These are phyloP conservation scores for Neoboletus brunneissimus DNA, from an alignment of 768 basidiomycete genomes.

Conservation along the genomic window DNA sequence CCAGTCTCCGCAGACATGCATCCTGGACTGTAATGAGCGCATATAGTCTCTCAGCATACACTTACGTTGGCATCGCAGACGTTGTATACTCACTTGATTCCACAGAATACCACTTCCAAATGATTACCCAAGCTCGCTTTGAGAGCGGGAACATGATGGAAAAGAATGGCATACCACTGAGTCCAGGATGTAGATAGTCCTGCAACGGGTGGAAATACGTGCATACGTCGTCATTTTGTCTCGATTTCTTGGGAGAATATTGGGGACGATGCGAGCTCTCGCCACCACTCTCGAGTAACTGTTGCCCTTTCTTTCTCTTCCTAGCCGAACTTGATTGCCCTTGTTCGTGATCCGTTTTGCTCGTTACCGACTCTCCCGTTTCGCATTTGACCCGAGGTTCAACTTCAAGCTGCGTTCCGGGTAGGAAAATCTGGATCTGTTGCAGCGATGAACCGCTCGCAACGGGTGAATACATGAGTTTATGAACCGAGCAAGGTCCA, in stretches of 20 bases:
- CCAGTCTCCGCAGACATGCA: slow-evolving; percentile 63
- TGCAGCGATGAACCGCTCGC: not conserved
- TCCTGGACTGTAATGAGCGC: slow-evolving; percentile 52
- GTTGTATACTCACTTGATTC: slow-evolving; percentile 64
- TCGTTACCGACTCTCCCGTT: not conserved
- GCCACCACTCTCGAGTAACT: not conserved
- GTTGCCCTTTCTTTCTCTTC: not conserved
- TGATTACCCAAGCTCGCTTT: no score
- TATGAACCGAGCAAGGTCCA: not conserved
- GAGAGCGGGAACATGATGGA: no score
- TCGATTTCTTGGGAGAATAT: no score
- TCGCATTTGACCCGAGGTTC: not conserved
- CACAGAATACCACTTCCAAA: slow-evolving; percentile 71
- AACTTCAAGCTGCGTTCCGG: not conserved
- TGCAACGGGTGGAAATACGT: no score
- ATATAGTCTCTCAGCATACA: not conserved
- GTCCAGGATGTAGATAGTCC: no score
- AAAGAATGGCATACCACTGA: no score
- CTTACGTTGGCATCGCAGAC: not conserved
- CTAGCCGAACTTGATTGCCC: not conserved
- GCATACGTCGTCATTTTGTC: no score
- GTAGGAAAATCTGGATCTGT: slow-evolving; percentile 7
- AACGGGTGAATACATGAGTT: not conserved
- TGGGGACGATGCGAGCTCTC: no score
- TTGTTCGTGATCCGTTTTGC: not conserved